These are phyloP conservation scores for Amanita brunnescens DNA, from an alignment of 768 basidiomycete species.

Conservation along the genomic window DNA sequence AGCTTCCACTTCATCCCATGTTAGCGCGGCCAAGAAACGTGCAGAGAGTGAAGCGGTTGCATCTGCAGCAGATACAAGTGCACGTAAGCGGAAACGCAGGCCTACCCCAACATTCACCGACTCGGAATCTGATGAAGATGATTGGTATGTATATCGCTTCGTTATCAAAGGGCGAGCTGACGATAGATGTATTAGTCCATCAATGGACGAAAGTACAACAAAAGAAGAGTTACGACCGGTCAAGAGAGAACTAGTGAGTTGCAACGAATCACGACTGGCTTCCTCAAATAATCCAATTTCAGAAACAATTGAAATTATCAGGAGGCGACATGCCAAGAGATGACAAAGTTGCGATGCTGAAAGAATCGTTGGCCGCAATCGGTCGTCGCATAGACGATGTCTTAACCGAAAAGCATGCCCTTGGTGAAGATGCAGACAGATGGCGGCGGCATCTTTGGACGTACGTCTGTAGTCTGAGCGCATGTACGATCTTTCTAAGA, in stretches of 20 bases:
- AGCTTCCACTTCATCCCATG: conserved; percentile 59
- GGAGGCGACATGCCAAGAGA: conserved; percentile 92
- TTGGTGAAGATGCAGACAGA: conserved; percentile 75
- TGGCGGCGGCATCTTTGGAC: conserved; percentile 97
- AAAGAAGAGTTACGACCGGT: conserved; percentile 96
- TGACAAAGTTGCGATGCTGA: conserved; percentile 92
- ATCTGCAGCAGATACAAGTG: conserved; percentile 63
- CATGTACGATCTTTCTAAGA: neutral
- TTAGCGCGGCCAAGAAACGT: conserved; percentile 57
- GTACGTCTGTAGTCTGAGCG: conserved; percentile 40
- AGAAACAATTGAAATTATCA: conserved; percentile 94
- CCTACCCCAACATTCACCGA: conserved; percentile 97
- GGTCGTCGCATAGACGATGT: conserved; percentile 87
- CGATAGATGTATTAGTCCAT: conserved; percentile 46
- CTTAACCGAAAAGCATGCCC: conserved; percentile 61
- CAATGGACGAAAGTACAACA: conserved; percentile 89
- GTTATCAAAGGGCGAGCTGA: conserved; percentile 6
- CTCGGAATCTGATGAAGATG: conserved; percentile 77
- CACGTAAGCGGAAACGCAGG: conserved; percentile 77
- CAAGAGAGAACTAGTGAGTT: conserved; percentile 84
- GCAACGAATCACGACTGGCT: neutral
- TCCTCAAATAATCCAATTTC: neutral
- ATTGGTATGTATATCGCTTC: conserved; percentile 52
- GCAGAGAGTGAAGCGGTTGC: conserved; percentile 83
- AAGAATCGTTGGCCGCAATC: conserved; percentile 91